Conservation (phyloP, 139 green algal genomes). For the Deuterostichococcus epilithicus region DNA sequence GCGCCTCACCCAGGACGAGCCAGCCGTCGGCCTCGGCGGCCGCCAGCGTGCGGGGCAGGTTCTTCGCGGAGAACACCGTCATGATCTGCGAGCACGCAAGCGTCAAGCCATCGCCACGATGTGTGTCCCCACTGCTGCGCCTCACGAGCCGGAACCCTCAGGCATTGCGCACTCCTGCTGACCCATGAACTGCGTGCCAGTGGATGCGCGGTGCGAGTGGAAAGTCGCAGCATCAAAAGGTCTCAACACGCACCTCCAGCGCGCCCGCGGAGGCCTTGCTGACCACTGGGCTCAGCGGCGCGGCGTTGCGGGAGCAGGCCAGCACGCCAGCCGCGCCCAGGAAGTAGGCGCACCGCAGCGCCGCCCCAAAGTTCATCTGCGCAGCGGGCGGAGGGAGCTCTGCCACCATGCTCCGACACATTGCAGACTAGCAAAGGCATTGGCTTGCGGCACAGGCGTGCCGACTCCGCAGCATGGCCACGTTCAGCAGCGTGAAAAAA, state of each 20-base stretch:
- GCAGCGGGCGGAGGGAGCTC: neutral
- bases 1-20: slow-evolving; percentile 71
- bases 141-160: too few species aligned
- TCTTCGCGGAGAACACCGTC: slow-evolving; percentile 53
- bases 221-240: too few species aligned
- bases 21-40: slow-evolving; percentile 60
- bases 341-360: slow-evolving; percentile 80
- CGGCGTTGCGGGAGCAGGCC: slow-evolving; percentile 73
- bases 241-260: slow-evolving; percentile 47
- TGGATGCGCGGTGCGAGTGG: too few species aligned
- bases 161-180: too few species aligned
- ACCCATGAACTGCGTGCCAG: too few species aligned
- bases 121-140: too few species aligned
- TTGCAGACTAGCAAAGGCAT: too few species aligned
- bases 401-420: too few species aligned
- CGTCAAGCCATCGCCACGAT: too few species aligned
- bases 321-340: slow-evolving; percentile 81
- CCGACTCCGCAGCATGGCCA: too few species aligned
- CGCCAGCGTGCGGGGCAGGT: slow-evolving; percentile 68
- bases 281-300: slow-evolving; percentile 73
- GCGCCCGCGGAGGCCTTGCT: slow-evolving; percentile 82
- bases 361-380: slow-evolving; percentile 90
- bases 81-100: slow-evolving; percentile 19
- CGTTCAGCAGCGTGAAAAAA: too few species aligned
- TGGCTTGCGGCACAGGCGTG: too few species aligned